Conservation (phyloP, 2,329 filamentous ascomycete genomes). For the Dactylellina haptotyla region DNA sequence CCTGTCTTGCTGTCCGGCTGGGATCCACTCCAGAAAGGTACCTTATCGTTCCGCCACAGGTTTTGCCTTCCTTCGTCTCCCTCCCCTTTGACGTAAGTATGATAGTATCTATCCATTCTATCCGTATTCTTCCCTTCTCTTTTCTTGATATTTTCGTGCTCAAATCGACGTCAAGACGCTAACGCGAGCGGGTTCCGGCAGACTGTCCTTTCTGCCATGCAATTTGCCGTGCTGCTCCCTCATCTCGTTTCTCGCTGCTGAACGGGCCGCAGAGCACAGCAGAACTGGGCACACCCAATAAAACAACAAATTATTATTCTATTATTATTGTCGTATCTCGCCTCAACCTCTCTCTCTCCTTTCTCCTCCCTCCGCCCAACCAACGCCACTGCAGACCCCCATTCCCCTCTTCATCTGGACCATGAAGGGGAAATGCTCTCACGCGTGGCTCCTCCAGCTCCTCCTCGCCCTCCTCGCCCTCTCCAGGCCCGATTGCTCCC, state of each 20-base stretch:
- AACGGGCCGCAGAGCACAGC: too few species aligned
- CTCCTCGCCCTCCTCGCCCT: conserved; percentile 19
- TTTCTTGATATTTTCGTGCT: neutral
- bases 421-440: conserved; percentile 52
- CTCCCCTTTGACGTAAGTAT: too few species aligned
- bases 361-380: neutral
- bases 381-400: neutral
- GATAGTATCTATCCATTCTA: too few species aligned
- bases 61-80: too few species aligned
- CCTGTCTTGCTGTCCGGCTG: too few species aligned
- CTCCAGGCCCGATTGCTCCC: conserved; percentile 5
- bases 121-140: too few species aligned
- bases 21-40: too few species aligned
- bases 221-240: neutral
- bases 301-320: too few species aligned
- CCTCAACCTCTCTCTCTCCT: neutral
- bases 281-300: too few species aligned
- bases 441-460: conserved; percentile 47
- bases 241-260: too few species aligned
- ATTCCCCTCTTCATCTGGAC: conserved; percentile 28
- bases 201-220: neutral
- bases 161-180: too few species aligned
- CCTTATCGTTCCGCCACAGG: too few species aligned
- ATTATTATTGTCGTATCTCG: neutral
- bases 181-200: neutral